Conservation (phyloP, 441 rosid genomes). For the Adansonia madagascariensis region DNA sequence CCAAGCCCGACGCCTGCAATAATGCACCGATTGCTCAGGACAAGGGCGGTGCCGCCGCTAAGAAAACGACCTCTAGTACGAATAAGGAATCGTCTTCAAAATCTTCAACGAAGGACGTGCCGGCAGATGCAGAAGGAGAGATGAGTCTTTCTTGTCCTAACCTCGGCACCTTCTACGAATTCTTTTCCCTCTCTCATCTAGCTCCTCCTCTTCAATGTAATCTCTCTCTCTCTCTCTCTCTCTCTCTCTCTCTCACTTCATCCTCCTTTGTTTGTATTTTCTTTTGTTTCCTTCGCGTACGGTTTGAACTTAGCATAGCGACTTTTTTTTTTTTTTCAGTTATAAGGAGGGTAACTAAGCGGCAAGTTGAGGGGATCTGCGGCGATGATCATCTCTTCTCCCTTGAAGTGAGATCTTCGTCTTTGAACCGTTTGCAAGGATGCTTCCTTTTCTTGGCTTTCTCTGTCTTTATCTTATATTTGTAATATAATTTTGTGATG, state of each 20-base stretch:
- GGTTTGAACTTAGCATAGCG: not conserved
- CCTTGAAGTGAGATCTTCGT: constrained; percentile 61
- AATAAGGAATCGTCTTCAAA: constrained; percentile 44
- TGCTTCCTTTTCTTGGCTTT: not conserved
- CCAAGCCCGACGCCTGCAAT: constrained; percentile 43
- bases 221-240: constrained; percentile 22
- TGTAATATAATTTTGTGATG: not conserved
- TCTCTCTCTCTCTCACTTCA: not conserved
- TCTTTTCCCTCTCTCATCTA: constrained; percentile 70
- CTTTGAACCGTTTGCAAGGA: not conserved
- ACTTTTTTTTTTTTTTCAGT: constrained; percentile 46
- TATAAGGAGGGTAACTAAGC: constrained; percentile 57
- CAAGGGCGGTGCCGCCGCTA: constrained; percentile 42
- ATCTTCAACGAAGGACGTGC: constrained; percentile 39
- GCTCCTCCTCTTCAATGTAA: constrained; percentile 80
- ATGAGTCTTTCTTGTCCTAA: constrained; percentile 57
- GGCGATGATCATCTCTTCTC: constrained; percentile 84
- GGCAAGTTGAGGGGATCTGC: constrained; percentile 62
- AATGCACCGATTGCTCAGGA: constrained; percentile 31
- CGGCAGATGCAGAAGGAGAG: constrained; percentile 58
- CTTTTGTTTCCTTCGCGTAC: constrained; percentile 18
- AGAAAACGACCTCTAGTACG: constrained; percentile 41
- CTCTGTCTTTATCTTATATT: not conserved
- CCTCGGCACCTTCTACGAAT: constrained; percentile 69
- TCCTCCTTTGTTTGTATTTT: not conserved